phyloP scores from a whole-genome alignment of 805 yeast species.

The Candida maesae region DNA sequence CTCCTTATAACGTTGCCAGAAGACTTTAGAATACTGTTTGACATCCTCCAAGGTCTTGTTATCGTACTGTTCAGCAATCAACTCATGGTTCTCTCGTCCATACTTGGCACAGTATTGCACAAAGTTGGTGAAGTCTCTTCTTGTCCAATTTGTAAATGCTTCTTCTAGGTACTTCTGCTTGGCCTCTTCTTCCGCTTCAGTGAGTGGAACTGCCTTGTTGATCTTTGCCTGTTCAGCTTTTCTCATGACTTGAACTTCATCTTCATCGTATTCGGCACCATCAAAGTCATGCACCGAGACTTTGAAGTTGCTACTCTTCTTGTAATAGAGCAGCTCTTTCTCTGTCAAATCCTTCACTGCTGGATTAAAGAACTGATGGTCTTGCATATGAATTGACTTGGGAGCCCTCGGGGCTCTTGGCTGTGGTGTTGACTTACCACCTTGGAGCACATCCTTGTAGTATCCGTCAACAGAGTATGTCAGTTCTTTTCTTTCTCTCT shows the following conservation, averaged over 20 bases:
- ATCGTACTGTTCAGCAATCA: slow-evolving; percentile 53
- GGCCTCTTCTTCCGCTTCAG: slow-evolving; percentile 54
- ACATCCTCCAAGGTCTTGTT: slow-evolving; percentile 59
- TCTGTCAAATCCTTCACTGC: slow-evolving; percentile 50
- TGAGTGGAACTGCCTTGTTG: slow-evolving; percentile 52
- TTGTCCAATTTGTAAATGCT: slow-evolving; percentile 67
- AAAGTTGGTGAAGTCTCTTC: slow-evolving; percentile 70
- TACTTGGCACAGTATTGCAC: slow-evolving; percentile 65
- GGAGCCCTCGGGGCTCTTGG: slow-evolving; percentile 55
- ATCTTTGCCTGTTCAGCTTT: slow-evolving; percentile 49
- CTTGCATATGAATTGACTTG: slow-evolving; percentile 58
- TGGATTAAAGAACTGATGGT: slow-evolving; percentile 68
- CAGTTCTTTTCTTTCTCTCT: slow-evolving; percentile 74
- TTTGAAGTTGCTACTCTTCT: slow-evolving; percentile 54
- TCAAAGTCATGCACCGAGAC: slow-evolving; percentile 59
- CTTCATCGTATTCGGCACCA: slow-evolving; percentile 29
- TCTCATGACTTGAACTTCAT: slow-evolving; percentile 15
- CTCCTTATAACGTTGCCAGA: slow-evolving; percentile 58
- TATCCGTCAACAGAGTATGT: slow-evolving; percentile 74
- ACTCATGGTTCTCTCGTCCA: slow-evolving; percentile 50
- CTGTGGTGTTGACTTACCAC: slow-evolving; percentile 35
- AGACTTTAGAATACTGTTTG: slow-evolving; percentile 49
- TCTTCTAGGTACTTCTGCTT: slow-evolving; percentile 51
- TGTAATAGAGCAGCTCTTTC: slow-evolving; percentile 62
- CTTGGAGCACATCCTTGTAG: slow-evolving; percentile 61